phyloP scores from a whole-genome alignment of 352 stramenopile species.

The Phytophthora tentaculata region DNA sequence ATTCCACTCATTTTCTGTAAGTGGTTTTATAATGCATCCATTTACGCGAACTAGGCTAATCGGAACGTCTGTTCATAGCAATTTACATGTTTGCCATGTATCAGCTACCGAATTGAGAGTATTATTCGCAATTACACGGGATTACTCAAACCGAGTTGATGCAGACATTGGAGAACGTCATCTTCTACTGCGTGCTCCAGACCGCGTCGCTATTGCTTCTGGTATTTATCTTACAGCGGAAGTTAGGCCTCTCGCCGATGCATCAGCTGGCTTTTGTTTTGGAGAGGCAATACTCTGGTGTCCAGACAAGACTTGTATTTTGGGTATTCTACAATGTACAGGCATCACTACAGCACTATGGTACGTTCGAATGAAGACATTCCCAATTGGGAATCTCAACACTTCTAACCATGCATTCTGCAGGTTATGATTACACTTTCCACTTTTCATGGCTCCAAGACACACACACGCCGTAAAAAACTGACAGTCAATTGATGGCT shows the following conservation, averaged over 20 bases:
- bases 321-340: conserved; percentile 33
- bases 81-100: conserved; percentile 22
- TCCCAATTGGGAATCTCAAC: no score
- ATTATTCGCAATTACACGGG: conserved; percentile 27
- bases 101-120: conserved; percentile 32
- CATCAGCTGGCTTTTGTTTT: conserved; percentile 22
- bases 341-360: conserved; percentile 30
- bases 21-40: background rate
- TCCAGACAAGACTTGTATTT: conserved; percentile 18
- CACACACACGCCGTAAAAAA: no score
- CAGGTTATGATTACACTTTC: conserved; percentile 26
- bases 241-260: conserved; percentile 10
- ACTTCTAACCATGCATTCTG: background rate
- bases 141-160: conserved; percentile 6
- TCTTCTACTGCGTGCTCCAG: conserved; percentile 16
- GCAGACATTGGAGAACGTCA: conserved; percentile 6
- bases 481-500: no score
- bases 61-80: conserved; percentile 4
- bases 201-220: conserved; percentile 13
- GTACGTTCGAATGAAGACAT: conserved; percentile 2
- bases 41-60: background rate
- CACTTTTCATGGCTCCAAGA: conserved; percentile 8
- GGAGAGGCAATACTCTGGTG: conserved; percentile 4
- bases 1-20: conserved; percentile 36
- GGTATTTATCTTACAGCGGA: conserved; percentile 1